Base-by-base conservation (phyloP, 805 yeast species). In the Lipomyces starkeyi region DNA sequence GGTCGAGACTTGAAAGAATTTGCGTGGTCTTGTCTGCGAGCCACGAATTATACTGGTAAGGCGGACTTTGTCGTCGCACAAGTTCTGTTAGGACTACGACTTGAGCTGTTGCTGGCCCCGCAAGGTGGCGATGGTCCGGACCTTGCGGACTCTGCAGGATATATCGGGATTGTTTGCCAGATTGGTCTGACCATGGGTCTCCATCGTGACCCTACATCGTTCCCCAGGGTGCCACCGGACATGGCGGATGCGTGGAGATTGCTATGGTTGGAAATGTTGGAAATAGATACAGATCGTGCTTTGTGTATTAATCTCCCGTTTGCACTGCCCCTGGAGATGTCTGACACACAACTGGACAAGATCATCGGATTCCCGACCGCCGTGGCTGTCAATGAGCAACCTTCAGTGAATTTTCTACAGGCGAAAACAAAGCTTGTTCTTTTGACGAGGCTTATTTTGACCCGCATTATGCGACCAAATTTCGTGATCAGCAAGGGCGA, bases 181-280 rank as follows among this genome's bases (percentile, higher is more conserved):
- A 64, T 73, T n/a, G 74, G 75, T 35, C 49, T 63, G 35, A 64
- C 75, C 27, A 73, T 75, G 57, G 78, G 78, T 0, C 67, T 76
- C 4, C 77, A 76, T 58, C 66, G 78, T 3, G 78, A 76, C 62
- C 78, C 78, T 3, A 59, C 35, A 49, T 54, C 63, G 27, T 69
- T 69, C 35, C 63, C 66, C 3, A 65, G 67, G 6, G 64, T 74
- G 2, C 74, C 74, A 9, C 63, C 64, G 17, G 63, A 62, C 8
- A 63, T 69, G 63, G 68, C 68, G 11, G 65, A 63, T 35, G 58
- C 73, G 25, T 70, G 77, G 75, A 63, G 76, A 9, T 56, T 61
- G 37, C 68, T 75, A 59, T 76, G 77, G 76, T 63, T 72, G 35
- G 73, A 72, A 61, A 61, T 71, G 34, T 62, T 75, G 9, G 57